A percentile compares a stretch with the other conserved stretches of the same genome.
phyloP scores from a whole-genome alignment of 2,329 filamentous ascomycete genomes.

The Fusarium paranaense region DNA sequence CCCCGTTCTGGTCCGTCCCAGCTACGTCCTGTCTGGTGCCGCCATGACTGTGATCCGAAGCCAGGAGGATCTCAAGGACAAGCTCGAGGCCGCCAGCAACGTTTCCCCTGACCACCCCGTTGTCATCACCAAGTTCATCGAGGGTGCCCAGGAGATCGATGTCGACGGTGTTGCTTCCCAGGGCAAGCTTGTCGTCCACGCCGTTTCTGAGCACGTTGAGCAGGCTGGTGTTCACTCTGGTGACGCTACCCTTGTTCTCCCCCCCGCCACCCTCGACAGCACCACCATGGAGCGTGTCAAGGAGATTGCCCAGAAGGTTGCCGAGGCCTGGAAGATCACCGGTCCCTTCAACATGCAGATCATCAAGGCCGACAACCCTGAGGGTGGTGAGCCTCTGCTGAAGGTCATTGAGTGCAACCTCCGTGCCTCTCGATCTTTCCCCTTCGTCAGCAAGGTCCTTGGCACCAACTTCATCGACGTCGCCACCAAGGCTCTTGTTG shows the following conservation, averaged over 20 bases:
- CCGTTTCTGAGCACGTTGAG: constrained; percentile 95
- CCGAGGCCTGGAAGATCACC: constrained; percentile 96
- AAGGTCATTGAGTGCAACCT: constrained; percentile 99
- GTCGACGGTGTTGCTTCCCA: constrained; percentile 91
- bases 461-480: constrained; percentile 97
- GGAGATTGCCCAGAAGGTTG: constrained; percentile 95
- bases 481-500: constrained; percentile 91
- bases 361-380: constrained; percentile 87
- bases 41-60: constrained; percentile 98
- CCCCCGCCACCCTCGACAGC: constrained; percentile 83
- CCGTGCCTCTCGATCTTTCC: constrained; percentile 96
- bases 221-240: constrained; percentile 98
- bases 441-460: constrained; percentile 97
- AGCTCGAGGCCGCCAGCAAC: constrained; percentile 88
- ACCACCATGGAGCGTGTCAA: constrained; percentile 87
- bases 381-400: constrained; percentile 79
- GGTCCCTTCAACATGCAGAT: constrained; percentile 99
- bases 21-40: constrained; percentile 95
- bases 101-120: constrained; percentile 98
- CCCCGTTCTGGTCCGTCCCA: constrained; percentile 93
- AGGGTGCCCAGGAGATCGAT: constrained; percentile 95
- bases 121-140: constrained; percentile 98
- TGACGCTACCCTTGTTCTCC: constrained; percentile 93
- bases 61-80: constrained; percentile 90
- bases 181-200: constrained; percentile 89